Conservation (phyloP, 176 grass and related monocot genomes). For the Oryza brachyantha region DNA sequence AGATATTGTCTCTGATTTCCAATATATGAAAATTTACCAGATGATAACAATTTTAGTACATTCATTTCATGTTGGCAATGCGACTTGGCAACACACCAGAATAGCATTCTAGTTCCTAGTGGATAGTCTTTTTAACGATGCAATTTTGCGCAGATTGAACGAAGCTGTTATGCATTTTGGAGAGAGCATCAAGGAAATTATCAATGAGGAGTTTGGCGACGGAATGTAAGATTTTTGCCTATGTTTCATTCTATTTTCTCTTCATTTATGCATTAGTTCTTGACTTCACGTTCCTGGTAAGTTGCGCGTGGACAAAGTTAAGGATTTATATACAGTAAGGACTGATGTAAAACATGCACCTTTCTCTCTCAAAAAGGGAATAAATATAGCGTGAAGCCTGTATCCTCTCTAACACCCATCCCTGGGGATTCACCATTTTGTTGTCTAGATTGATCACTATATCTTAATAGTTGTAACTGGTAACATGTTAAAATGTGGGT, state of each 20-base stretch:
- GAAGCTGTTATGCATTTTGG: slow-evolving; percentile 99
- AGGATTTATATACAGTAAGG: not conserved
- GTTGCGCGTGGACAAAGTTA: not conserved
- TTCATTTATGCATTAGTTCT: slow-evolving; percentile 17
- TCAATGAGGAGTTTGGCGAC: slow-evolving; percentile 97
- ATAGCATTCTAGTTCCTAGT: slow-evolving; percentile 1
- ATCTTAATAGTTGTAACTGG: not conserved
- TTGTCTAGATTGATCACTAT: not conserved
- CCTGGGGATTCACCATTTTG: not conserved
- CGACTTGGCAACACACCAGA: not conserved
- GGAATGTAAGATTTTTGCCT: slow-evolving; percentile 71
- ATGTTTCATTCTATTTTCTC: not conserved
- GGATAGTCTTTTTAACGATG: not conserved
- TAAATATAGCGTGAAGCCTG: too few relatives aligned
- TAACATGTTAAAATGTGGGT: too few relatives aligned
- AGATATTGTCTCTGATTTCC: not conserved
- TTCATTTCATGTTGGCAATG: not conserved
- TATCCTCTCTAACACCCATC: not conserved
- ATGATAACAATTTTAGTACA: not conserved
- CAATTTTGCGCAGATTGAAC: slow-evolving; percentile 60
- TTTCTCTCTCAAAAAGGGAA: not conserved
- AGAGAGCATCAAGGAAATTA: slow-evolving; percentile 98
- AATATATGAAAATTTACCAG: not conserved
- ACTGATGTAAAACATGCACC: not conserved
- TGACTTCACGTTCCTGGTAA: not conserved